Conservation (phyloP, 805 yeast species). For the Clavispora vitiphila region DNA sequence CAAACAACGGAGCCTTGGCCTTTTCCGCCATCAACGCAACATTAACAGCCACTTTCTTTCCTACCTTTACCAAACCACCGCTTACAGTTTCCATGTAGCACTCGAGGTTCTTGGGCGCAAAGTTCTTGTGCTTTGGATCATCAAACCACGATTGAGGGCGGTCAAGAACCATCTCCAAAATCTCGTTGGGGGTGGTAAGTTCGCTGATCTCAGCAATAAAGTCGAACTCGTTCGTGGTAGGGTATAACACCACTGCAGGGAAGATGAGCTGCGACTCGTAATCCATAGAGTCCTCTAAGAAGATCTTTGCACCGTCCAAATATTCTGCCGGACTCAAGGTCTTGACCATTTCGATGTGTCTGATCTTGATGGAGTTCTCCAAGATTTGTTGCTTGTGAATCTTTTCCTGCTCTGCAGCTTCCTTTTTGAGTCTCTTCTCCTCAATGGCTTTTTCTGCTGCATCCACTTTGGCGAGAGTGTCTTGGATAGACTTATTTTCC, state of each 20-base stretch:
- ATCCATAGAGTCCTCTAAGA: slow-evolving; percentile 61
- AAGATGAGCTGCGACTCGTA: slow-evolving; percentile 73
- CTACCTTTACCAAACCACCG: slow-evolving; percentile 84
- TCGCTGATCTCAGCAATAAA: slow-evolving; percentile 74
- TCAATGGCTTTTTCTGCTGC: slow-evolving; percentile 31
- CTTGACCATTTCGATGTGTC: slow-evolving; percentile 49
- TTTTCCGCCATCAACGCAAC: slow-evolving; percentile 56
- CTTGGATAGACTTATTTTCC: slow-evolving; percentile 51
- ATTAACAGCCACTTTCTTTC: slow-evolving; percentile 66
- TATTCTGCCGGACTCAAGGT: slow-evolving; percentile 54
- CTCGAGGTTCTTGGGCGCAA: slow-evolving; percentile 54
- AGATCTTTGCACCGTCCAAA: slow-evolving; percentile 46
- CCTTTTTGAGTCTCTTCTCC: slow-evolving; percentile 28
- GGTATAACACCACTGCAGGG: slow-evolving; percentile 78
- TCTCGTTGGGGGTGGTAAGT: slow-evolving; percentile 57
- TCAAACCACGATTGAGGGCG: slow-evolving; percentile 69
- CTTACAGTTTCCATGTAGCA: slow-evolving; percentile 75
- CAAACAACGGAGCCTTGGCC: slow-evolving; percentile 74
- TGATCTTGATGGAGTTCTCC: slow-evolving; percentile 53
- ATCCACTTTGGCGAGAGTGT: slow-evolving; percentile 41
- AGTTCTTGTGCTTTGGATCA: slow-evolving; percentile 56
- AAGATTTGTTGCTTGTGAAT: slow-evolving; percentile 41
- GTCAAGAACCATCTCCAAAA: slow-evolving; percentile 52
- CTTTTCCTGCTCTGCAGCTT: slow-evolving; percentile 35
- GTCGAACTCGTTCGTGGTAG: slow-evolving; percentile 80